phyloP scores from a whole-genome alignment of 345 rosid genomes.

The Corchorus capsularis region DNA sequence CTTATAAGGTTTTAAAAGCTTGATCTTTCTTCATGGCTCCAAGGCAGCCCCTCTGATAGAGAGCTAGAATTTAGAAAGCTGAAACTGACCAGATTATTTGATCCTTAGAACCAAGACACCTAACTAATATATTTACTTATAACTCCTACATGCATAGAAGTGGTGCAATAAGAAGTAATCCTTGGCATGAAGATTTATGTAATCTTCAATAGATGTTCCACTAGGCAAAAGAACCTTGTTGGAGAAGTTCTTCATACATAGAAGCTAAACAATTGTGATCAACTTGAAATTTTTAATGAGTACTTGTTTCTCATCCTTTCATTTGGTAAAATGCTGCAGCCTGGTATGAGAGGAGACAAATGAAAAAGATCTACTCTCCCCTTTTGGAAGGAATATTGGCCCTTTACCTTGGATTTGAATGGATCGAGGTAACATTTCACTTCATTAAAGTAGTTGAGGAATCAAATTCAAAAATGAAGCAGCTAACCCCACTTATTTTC shows the following conservation, averaged over 20 bases:
- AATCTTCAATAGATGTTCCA: not conserved
- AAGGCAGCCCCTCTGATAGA: not conserved
- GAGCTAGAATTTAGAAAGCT: not conserved
- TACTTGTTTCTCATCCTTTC: not conserved
- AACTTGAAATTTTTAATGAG: too few species aligned
- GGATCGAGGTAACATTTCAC: constrained; percentile 69
- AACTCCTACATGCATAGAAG: not conserved
- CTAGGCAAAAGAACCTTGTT: not conserved
- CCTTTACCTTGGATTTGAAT: constrained; percentile 89
- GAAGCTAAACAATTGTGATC: not conserved
- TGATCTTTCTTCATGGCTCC: constrained; percentile 1
- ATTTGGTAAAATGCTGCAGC: constrained; percentile 47
- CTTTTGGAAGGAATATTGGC: constrained; percentile 91
- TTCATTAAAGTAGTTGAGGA: constrained; percentile 1
- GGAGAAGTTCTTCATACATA: not conserved
- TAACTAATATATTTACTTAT: not conserved
- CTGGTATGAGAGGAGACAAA: constrained; percentile 95
- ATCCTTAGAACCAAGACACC: not conserved
- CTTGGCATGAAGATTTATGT: too few species aligned
- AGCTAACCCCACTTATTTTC: constrained; percentile 1
- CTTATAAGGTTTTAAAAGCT: not conserved
- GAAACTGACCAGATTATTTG: not conserved
- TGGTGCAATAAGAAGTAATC: not conserved
- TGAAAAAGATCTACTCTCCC: constrained; percentile 96
- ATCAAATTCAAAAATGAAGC: not conserved